Base-by-base conservation (phyloP, 140 eudicot species). In the Stevia rebaudiana region DNA sequence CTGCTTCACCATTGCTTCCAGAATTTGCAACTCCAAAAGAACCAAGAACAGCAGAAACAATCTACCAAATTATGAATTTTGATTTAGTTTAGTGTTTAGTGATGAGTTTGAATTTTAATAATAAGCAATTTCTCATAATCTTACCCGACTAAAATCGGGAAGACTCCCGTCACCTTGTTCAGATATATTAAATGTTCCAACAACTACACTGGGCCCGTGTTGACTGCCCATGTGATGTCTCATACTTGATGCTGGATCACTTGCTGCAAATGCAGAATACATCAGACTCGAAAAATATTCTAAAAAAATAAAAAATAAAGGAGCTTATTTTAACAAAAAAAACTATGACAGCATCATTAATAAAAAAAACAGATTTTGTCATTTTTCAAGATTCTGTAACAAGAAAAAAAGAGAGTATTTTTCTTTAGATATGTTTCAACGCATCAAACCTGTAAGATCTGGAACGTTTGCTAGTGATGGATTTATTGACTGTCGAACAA, bases 141-240 rank as follows among this genome's bases (percentile, higher is more conserved):
- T 77, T 81, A 91, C 98, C 79, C 95, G 86, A 76, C 94, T 72
- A 25, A 84, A 71, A 82, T 90, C 94, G 10, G 96, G 89, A 42
- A 88, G 70, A 76, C 72, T 44, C 16, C 94, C 94, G 72, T 85
- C 95, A n/a, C 95, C 95, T 69, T 82, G 96, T 44, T 89, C 96
- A 58, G 95, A 81, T 74, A 87, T 72, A 66, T 82, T 91, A 71
- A 80, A 87, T 42, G 91, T 80, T 65, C 94, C 96, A 52, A 91
- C 89, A 30, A 91, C 76, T 65, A 91, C 80, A 76, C 86, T 69
- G 24, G 96, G 82, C 44, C 95, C 80, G 48, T 44, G 73, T 63
- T 83, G 85, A 71, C 63, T 62, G 21, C 84, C 84, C 42, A 75
- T 76, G 66, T 65, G 42, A n/a, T 68, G 82, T 16, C 77, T 78